These are phyloP conservation scores for Termitomyces titanicus DNA, from an alignment of 768 basidiomycete genomes.

Conservation along the genomic window DNA sequence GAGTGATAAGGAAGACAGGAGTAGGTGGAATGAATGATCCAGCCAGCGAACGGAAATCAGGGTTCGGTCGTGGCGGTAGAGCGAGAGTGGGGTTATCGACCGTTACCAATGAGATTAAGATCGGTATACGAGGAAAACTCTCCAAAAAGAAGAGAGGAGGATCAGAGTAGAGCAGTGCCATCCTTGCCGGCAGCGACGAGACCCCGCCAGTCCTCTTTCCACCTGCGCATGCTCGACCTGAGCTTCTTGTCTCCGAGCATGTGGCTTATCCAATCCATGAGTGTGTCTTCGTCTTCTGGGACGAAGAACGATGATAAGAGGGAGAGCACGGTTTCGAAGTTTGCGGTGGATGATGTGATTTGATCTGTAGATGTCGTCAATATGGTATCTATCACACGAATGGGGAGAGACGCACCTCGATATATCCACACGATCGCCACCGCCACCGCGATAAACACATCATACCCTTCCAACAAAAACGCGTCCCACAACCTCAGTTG, in stretches of 20 bases:
- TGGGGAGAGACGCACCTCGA: constrained; percentile 51
- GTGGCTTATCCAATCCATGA: constrained; percentile 79
- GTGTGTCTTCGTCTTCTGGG: constrained; percentile 81
- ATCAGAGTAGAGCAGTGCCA: constrained; percentile 41
- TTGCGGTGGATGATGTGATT: constrained; percentile 73
- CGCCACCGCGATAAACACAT: constrained; percentile 82
- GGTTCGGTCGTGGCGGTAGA: background rate
- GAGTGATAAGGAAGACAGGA: background rate
- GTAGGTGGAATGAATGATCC: background rate
- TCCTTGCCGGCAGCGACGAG: constrained; percentile 67
- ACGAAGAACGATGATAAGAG: constrained; percentile 93
- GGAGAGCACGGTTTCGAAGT: constrained; percentile 90
- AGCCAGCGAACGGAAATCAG: background rate
- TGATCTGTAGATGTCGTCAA: constrained; percentile 51
- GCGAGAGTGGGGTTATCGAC: constrained; percentile 4
- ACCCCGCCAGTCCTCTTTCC: constrained; percentile 79
- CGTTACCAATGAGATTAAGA: constrained; percentile 7
- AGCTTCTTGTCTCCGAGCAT: constrained; percentile 60
- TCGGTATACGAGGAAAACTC: background rate
- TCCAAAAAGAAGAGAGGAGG: background rate
- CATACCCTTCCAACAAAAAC: constrained; percentile 86
- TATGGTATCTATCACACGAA: background rate
- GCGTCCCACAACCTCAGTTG: constrained; percentile 95
- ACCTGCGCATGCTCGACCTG: constrained; percentile 61
- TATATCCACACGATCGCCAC: constrained; percentile 91